Conservation (phyloP, 768 basidiomycete species). For the Leucosporidium scottii region DNA sequence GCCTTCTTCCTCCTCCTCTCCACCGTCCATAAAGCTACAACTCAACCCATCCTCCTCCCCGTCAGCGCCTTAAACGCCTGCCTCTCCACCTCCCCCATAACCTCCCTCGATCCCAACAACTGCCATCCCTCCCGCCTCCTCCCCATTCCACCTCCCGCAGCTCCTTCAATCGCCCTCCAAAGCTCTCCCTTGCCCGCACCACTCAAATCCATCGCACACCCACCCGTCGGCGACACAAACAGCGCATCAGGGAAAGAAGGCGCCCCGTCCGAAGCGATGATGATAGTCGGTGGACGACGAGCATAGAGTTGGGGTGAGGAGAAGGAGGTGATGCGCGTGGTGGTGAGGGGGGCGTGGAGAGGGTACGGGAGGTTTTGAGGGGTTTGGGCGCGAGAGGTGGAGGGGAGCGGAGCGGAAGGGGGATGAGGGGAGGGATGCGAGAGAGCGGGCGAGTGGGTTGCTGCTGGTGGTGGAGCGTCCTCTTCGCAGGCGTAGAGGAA, state of each 20-base stretch:
- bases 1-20: not conserved
- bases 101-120: constrained; percentile 17
- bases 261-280: constrained; percentile 18
- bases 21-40: not conserved
- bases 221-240: constrained; percentile 21
- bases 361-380: constrained; percentile 26
- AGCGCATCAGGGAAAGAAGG: constrained; percentile 13
- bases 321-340: constrained; percentile 16
- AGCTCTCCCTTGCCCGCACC: not conserved
- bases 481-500: constrained; percentile 24
- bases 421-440: not conserved
- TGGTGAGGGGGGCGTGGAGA: constrained; percentile 13
- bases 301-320: constrained; percentile 19
- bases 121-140: constrained; percentile 26
- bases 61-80: constrained; percentile 30
- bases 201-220: constrained; percentile 17
- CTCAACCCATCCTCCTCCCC: constrained; percentile 24
- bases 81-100: constrained; percentile 16
- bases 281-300: constrained; percentile 22
- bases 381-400: constrained; percentile 7
- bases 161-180: not conserved
- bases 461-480: too few relatives aligned
- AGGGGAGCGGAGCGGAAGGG: not conserved
- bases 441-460: not conserved
- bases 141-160: not conserved